Base-by-base conservation (phyloP, 2,329 filamentous ascomycete species). In the Xylariaceae sp. region DNA sequence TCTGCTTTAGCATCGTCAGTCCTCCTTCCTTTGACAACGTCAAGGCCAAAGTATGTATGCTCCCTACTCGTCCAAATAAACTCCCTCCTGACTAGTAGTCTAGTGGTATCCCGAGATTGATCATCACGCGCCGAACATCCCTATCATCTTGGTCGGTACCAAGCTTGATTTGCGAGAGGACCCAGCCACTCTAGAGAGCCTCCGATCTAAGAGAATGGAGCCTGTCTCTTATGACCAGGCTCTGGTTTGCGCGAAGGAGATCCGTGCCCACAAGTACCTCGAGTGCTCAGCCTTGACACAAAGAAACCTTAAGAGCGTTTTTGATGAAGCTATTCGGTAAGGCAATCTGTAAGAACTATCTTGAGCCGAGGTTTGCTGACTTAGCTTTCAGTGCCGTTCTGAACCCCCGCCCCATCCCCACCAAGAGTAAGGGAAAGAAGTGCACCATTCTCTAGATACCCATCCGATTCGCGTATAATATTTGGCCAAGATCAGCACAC, bases 1-100 rank as follows among this genome's bases (percentile, higher is more conserved):
- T 97, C 67, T 97, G 92, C 74, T 97, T 97, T 73, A 96, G 91
- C 55, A 94, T 97, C 64, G 91, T 96, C 71, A 94, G 88, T 82
- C 92, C 92, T 39, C 89, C 93, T 19, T 96, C 92, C 23, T 97
- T 96, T 64, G 93, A 97, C 72, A 98, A 98, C 82, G 92, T 98
- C 66, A 93, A 90, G 74, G 91, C 91, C 50, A 98, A 97, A 85
- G 91, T 95, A 75, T 56, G 76, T 33, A 14, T 21, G 23, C 34
- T 37, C 19, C 16, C 32, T n/a, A 11, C 22, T 2, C 19, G n/a
- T 25, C 32, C 16, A 12, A 20, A 10, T n/a, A n/a, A n/a, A n/a
- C n/a, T n/a, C n/a, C n/a, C 21, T 14, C n/a, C 23, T 27, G 3
- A 43, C 10, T 47, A 51, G 45, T 53, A 45, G 54, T 40, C 55